Evolutionary conservation across 306 rosid species (phyloP).

Genomic region (Cotoneaster glaucophyllus): DNA sequence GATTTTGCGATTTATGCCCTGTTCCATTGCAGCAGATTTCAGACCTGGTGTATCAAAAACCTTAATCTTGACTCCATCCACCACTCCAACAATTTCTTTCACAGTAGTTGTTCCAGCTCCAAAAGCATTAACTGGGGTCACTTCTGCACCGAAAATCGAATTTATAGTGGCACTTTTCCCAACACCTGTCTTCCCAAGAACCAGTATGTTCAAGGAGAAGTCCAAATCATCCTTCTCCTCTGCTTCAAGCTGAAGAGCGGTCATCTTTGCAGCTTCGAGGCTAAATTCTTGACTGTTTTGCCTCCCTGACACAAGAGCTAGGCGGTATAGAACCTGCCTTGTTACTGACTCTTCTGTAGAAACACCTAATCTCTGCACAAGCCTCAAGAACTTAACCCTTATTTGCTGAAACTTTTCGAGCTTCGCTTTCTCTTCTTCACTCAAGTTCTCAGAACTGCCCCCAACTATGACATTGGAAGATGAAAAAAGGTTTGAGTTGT

Average conservation of each 20-base stretch:
- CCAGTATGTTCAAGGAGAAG: constrained; percentile 74
- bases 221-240: constrained; percentile 56
- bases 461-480: constrained; percentile 38
- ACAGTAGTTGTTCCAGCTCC: constrained; percentile 76
- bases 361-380: constrained; percentile 73
- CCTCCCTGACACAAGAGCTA: constrained; percentile 69
- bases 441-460: constrained; percentile 51
- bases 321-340: constrained; percentile 79
- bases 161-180: constrained; percentile 98
- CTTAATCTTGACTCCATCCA: constrained; percentile 77
- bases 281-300: constrained; percentile 52
- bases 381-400: constrained; percentile 71
- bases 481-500: constrained; percentile 42
- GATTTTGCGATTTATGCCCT: constrained; percentile 51
- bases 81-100: constrained; percentile 71
- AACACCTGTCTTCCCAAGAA: constrained; percentile 88
- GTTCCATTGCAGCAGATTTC: constrained; percentile 74
- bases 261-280: constrained; percentile 68
- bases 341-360: constrained; percentile 73
- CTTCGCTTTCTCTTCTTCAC: constrained; percentile 70
- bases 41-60: constrained; percentile 93
- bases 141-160: constrained; percentile 84
- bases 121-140: constrained; percentile 63
- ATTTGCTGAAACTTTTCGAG: constrained; percentile 64
- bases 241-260: constrained; percentile 68